Evolutionary conservation across 352 stramenopile genomes (phyloP), one percentile per base, ranked within the genome.

Genomic region (Plasmopara viticola): DNA sequence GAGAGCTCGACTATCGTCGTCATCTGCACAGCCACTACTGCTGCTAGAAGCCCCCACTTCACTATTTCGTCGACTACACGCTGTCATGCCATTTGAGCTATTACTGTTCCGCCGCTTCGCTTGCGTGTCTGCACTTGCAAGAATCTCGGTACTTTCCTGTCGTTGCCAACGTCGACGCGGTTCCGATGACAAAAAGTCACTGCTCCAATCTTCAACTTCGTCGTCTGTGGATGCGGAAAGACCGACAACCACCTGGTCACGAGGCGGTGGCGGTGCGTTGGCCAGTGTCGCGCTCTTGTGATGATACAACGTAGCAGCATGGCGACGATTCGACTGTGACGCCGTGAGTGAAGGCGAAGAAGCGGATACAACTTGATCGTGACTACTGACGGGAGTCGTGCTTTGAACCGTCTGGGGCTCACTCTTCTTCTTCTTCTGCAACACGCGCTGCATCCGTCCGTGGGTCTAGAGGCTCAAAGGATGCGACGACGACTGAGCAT

Each of bases 121-220:
- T 9, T 63, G 44, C 18, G 58, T 51, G 37, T 72, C 44, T 15
- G 65, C 44, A 35, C 31, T 35, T 12, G 42, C 62, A 44, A 14
- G 59, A 34, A 14, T 58, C 10, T 51, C 56, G 9, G 56, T 54
- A 48, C 60, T 77, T 20, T 80, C 68, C 30, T 74, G 62, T 2
- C 66, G 64, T 17, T 70, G 44, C 69, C 72, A 80, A 6, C 72
- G 55, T 14, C 51, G 17, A 2, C 43, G 29, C 9, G 31, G 33
- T 35, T 42, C 40, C 9, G 9, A 15, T 1, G 62, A 49, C 15
- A 78, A 37, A 39, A 83, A 83, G 43, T 91, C 81, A 18, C 64
- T 68, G 56, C 66, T 87, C 81, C 81, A 91, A 65, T 91, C 81
- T 54, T 91, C 81, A 1, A 91, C 61, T 29, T 76, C 81, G 48